Base-by-base conservation (phyloP, 768 basidiomycete species). In the Leccinum fibrillosum region DNA sequence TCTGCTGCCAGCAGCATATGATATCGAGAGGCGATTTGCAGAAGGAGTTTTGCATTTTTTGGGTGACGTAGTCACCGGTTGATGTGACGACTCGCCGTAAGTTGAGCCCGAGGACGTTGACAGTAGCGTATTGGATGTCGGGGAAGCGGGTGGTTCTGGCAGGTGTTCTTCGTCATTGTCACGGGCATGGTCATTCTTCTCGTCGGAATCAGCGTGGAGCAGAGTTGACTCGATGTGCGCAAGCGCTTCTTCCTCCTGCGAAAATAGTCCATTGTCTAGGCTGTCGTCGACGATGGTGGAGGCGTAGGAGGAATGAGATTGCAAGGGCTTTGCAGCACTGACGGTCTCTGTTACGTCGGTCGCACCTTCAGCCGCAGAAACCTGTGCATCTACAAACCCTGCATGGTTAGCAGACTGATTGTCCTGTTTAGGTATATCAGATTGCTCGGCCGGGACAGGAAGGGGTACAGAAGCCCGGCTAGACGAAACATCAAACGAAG, bases 21-120 rank as follows among this genome's bases (percentile, higher is more conserved):
- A 90, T 71, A 98, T 94, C 8, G 95, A 97, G n/a, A 99, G 74
- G 17, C 90, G 84, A 64, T 92, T 92, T 30, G 89, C 86, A 44
- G 90, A 90, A 9, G 90, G 87, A 0, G 77, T 76, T 62, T 76
- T 78, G 13, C 72, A 74, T 19, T 71, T 66, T 62, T 80, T 82
- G 11, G 63, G 54, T 34, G 56, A 53, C 30, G 54, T 39, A 21
- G 47, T 52, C 49, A 68, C 59, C 51, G 69, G 74, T n/a, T 74
- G 70, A 28, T 75, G 69, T 1, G 75, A 74, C 11, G 72, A 58
- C 47, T 84, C 84, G 56, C 80, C 82, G 60, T 78, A 78, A 4
- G 81, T 74, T 48, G 69, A 77, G 13, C 65, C 67, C 42, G 66
- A 74, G 35, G 69, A 68, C 30, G 68, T 69, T 8, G 72, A 74